Conservation (phyloP, 257 asterid species). For the Solanum infundibuliforme region DNA sequence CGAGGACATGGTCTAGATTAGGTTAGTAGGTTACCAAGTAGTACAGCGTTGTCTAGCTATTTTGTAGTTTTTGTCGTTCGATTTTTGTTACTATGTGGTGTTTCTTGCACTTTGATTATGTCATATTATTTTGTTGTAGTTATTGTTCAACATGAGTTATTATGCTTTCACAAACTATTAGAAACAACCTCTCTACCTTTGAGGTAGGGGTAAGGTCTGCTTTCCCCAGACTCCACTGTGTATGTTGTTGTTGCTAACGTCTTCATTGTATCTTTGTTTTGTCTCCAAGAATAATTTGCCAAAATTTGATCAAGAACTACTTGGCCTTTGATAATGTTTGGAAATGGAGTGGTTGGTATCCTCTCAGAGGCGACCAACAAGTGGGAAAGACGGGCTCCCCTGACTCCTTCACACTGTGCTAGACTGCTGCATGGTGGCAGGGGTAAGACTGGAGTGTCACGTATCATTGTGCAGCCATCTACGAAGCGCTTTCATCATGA, state of each 20-base stretch:
- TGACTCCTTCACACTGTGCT: slow-evolving; percentile 93
- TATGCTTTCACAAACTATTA: not conserved
- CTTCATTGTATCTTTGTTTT: not conserved
- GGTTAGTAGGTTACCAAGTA: not conserved
- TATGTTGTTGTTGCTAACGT: not conserved
- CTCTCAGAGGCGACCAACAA: slow-evolving; percentile 91
- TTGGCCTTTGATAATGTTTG: slow-evolving; percentile 36
- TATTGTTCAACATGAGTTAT: not conserved
- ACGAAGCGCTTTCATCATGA: slow-evolving; percentile 91
- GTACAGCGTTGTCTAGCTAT: not conserved
- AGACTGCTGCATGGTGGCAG: slow-evolving; percentile 64
- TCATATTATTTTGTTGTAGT: not conserved
- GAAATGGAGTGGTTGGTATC: slow-evolving; percentile 85
- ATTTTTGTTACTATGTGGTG: not conserved
- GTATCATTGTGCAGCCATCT: slow-evolving; percentile 84
- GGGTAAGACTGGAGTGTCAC: slow-evolving; percentile 72
- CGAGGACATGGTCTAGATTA: not conserved
- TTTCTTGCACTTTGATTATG: not conserved
- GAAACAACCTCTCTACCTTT: not conserved
- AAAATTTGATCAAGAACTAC: not conserved
- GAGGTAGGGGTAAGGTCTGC: not conserved
- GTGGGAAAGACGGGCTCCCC: slow-evolving; percentile 96
- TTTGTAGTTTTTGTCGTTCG: not conserved
- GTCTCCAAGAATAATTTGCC: not conserved
- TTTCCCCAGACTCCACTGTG: not conserved